phyloP scores from a whole-genome alignment of 2,329 filamentous ascomycete genomes.

The Aspergillus piperis region DNA sequence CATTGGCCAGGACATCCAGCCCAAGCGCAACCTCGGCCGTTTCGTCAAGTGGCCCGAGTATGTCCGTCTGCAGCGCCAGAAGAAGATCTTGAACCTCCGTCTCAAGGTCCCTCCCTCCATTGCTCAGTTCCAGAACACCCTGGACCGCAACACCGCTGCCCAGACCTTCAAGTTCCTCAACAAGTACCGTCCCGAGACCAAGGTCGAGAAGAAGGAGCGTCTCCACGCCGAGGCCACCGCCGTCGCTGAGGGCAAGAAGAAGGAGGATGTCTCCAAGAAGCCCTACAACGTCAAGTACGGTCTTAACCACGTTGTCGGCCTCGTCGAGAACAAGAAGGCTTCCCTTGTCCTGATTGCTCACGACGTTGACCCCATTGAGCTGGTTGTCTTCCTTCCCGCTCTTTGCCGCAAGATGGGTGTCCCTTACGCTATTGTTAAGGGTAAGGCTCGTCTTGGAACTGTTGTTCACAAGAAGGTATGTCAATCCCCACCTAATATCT shows the following conservation, averaged over 20 bases:
- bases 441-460: conserved; percentile 97
- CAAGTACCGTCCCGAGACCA: conserved; percentile 99
- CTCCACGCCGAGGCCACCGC: conserved; percentile 97
- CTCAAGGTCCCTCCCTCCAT: conserved; percentile 98
- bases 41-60: conserved; percentile 99
- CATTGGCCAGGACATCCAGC: conserved; percentile 98
- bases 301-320: conserved; percentile 97
- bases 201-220: conserved; percentile 99
- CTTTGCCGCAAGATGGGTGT: conserved; percentile 99
- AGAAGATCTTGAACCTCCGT: conserved; percentile 96
- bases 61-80: conserved; percentile 92
- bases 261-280: conserved; percentile 99
- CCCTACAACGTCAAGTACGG: conserved; percentile 99
- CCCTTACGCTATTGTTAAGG: conserved; percentile 98
- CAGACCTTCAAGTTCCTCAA: conserved; percentile 99
- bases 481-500: neutral
- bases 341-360: conserved; percentile 97
- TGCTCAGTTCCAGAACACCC: conserved; percentile 95
- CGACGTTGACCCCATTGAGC: conserved; percentile 99
- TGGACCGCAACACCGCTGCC: conserved; percentile 94
- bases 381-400: conserved; percentile 98
- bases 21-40: conserved; percentile 88
- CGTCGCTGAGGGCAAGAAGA: conserved; percentile 99
- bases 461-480: conserved; percentile 98
- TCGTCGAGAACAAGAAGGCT: conserved; percentile 99